Conservation (phyloP, 179 eudicot species). For the Actinidia polygama region DNA sequence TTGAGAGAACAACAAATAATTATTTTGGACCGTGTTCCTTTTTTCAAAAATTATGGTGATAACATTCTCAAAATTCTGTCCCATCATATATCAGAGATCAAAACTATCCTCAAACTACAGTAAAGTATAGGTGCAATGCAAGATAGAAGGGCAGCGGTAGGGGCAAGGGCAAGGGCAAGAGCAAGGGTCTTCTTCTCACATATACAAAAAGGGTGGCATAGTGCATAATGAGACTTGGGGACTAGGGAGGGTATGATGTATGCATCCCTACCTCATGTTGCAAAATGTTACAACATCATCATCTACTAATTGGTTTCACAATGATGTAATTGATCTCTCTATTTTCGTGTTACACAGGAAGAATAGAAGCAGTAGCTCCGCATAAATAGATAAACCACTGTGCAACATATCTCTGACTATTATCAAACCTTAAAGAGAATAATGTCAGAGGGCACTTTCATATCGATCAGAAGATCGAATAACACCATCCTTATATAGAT, state of each 20-base stretch:
- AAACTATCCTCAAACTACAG: not conserved
- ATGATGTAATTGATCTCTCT: not conserved
- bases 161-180: too few species aligned
- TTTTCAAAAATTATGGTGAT: not conserved
- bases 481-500: conserved; percentile 74
- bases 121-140: not conserved
- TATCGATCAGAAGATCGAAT: conserved; percentile 91
- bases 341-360: conserved; percentile 9
- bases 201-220: not conserved
- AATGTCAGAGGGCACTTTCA: conserved; percentile 96
- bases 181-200: not conserved
- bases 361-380: not conserved
- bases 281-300: not conserved
- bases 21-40: not conserved
- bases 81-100: not conserved
- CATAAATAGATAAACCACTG: not conserved
- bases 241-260: too few species aligned
- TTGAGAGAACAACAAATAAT: not conserved
- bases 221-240: not conserved
- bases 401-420: conserved; percentile 1
- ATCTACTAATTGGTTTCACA: not conserved
- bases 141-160: not conserved
- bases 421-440: conserved; percentile 82
- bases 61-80: not conserved
- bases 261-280: not conserved